Percentiles rank a stretch among this genome's conserved stretches.
These are phyloP conservation scores for Aspergillus clavatus DNA, from an alignment of 2,329 filamentous ascomycete genomes.

Conservation along the genomic window DNA sequence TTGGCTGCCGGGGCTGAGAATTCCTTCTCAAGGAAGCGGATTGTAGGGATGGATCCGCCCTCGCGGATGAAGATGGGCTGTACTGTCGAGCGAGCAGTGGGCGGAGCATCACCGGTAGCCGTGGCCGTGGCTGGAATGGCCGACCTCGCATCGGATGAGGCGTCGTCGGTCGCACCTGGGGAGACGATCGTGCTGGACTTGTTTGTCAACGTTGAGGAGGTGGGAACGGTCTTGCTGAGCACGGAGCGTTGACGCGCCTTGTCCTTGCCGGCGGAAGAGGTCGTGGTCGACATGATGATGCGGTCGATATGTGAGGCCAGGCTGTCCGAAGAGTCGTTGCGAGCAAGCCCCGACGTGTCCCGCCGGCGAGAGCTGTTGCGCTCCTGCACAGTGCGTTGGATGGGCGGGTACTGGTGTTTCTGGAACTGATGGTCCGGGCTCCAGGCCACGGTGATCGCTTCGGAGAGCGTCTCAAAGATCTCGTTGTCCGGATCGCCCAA, in stretches of 20 bases:
- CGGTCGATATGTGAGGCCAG: constrained; percentile 38
- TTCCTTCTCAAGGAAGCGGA: constrained; percentile 90
- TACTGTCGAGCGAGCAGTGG: constrained; percentile 7
- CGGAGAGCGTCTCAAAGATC: constrained; percentile 83
- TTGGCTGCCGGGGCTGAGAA: constrained; percentile 88
- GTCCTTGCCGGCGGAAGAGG: constrained; percentile 27
- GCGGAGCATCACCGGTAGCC: neutral
- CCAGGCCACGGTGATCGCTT: constrained; percentile 83
- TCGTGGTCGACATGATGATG: constrained; percentile 37
- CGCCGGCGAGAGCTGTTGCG: no score
- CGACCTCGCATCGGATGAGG: neutral
- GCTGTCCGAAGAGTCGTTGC: constrained; percentile 36
- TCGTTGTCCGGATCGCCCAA: constrained; percentile 85
- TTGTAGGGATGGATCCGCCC: constrained; percentile 90
- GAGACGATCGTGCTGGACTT: constrained; percentile 12
- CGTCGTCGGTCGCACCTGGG: constrained; percentile 1
- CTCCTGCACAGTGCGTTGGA: constrained; percentile 16
- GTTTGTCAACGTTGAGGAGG: constrained; percentile 38
- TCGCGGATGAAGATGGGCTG: constrained; percentile 86
- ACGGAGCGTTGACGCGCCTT: constrained; percentile 25
- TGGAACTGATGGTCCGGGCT: constrained; percentile 39
- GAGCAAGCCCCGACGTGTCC: constrained; percentile 21
- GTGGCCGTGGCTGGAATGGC: constrained; percentile 1
- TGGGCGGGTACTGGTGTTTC: constrained; percentile 32
- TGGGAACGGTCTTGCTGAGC: constrained; percentile 27